phyloP scores from a whole-genome alignment of 225 moss, liverwort and hornwort genomes.

The Asterella californica region DNA sequence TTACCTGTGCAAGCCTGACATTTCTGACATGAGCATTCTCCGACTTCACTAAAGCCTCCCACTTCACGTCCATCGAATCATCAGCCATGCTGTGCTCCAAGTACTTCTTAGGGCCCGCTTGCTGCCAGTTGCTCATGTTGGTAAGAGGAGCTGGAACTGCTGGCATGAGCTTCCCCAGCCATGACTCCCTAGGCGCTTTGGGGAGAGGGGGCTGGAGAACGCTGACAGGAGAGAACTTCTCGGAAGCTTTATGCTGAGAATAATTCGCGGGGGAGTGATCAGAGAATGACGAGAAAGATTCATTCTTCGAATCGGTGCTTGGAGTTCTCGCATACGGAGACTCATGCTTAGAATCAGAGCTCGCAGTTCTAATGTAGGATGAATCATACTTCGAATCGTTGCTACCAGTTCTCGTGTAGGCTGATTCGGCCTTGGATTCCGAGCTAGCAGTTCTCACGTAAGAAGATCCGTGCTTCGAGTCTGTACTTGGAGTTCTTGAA shows the following conservation, averaged over 20 bases:
- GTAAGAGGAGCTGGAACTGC: slow-evolving; percentile 19
- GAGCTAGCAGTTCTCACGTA: slow-evolving; percentile 1
- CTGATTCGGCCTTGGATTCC: slow-evolving; percentile 13
- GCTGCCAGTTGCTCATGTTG: slow-evolving; percentile 29
- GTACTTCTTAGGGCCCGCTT: slow-evolving; percentile 31
- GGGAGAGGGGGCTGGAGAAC: slow-evolving; percentile 48
- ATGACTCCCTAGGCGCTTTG: slow-evolving; percentile 40
- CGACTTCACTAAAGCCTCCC: slow-evolving; percentile 43
- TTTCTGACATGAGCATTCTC: slow-evolving; percentile 33
- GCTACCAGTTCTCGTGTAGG: slow-evolving; percentile 13
- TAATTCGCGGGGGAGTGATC: slow-evolving; percentile 24
- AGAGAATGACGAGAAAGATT: slow-evolving; percentile 34
- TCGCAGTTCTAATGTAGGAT: background rate
- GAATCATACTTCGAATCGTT: slow-evolving; percentile 8
- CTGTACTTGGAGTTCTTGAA: slow-evolving; percentile 1
- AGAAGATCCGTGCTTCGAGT: slow-evolving; percentile 8
- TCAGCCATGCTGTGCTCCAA: slow-evolving; percentile 34
- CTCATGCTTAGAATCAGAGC: slow-evolving; percentile 17
- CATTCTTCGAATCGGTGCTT: slow-evolving; percentile 36
- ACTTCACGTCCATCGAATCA: slow-evolving; percentile 49
- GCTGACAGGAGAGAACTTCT: slow-evolving; percentile 40
- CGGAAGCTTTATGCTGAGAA: slow-evolving; percentile 27
- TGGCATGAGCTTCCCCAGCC: slow-evolving; percentile 41
- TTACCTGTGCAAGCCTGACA: slow-evolving; percentile 36
- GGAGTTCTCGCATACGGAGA: slow-evolving; percentile 6